phyloP scores from a whole-genome alignment of 2,329 filamentous ascomycete species.

The Calonectria ilicicola region DNA sequence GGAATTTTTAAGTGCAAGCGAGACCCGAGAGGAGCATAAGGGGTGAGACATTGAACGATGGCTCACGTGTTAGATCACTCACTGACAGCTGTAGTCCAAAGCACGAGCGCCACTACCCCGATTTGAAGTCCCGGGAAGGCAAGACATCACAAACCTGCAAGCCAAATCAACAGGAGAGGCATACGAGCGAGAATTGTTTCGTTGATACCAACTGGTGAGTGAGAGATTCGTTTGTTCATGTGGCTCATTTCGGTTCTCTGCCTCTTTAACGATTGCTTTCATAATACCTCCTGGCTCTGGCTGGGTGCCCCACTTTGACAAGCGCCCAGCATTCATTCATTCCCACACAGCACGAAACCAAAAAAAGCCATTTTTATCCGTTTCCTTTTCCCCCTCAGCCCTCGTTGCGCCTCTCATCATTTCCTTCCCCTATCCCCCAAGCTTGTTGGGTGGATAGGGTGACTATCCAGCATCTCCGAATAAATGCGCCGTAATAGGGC shows the following conservation, averaged over 20 bases:
- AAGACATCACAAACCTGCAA: conserved; percentile 4
- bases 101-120: conserved; percentile 22
- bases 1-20: conserved; percentile 25
- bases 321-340: background rate
- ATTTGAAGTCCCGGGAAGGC: conserved; percentile 11
- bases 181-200: background rate
- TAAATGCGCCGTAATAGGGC: conserved; percentile 34
- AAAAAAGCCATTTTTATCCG: background rate
- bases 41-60: conserved; percentile 36
- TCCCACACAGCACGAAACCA: background rate
- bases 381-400: conserved; percentile 14
- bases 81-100: conserved; percentile 31
- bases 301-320: background rate
- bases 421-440: conserved; percentile 14
- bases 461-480: conserved; percentile 12
- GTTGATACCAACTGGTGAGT: conserved; percentile 1
- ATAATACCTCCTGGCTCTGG: background rate
- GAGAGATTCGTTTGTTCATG: conserved; percentile 1
- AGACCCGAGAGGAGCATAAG: conserved; percentile 27
- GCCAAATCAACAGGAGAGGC: background rate
- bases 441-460: background rate
- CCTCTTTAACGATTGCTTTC: background rate
- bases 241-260: background rate
- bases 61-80: conserved; percentile 29
- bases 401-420: conserved; percentile 22